A percentile compares a stretch with the other conserved stretches of the same genome.
phyloP scores from a whole-genome alignment of 2,329 filamentous ascomycete genomes.

The Phialophora chinensis region DNA sequence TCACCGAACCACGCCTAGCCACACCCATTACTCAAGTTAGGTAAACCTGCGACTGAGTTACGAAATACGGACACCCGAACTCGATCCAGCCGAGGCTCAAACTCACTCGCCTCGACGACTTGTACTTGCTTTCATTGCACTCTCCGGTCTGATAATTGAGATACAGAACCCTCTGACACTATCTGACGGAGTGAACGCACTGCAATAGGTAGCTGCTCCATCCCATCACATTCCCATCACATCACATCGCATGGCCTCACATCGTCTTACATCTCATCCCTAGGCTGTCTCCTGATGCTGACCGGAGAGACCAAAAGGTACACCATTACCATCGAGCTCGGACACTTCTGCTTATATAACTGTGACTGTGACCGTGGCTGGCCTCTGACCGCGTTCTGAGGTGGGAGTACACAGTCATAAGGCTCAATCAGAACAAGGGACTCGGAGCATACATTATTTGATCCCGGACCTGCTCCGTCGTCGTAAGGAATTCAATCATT shows the following conservation, averaged over 20 bases:
- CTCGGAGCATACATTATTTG: background rate
- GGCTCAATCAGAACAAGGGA: background rate
- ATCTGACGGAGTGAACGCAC: background rate
- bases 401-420: background rate
- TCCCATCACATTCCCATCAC: background rate
- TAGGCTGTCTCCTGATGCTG: background rate
- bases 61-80: background rate
- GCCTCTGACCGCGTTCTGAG: background rate
- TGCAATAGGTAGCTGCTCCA: background rate
- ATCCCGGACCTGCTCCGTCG: background rate
- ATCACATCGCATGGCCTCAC: background rate
- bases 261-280: background rate
- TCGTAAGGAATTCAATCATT: background rate
- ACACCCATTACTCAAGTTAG: too few relatives aligned
- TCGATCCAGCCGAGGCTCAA: background rate
- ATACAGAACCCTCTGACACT: background rate
- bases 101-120: background rate
- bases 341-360: background rate
- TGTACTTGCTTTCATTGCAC: background rate
- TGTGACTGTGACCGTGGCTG: background rate
- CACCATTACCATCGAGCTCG: too few relatives aligned
- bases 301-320: background rate
- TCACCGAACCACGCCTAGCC: too few relatives aligned
- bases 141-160: background rate
- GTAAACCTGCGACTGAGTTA: too few relatives aligned